These are phyloP conservation scores for Fusarium bulbicola DNA, from an alignment of 2,329 filamentous ascomycete species.

Conservation along the genomic window DNA sequence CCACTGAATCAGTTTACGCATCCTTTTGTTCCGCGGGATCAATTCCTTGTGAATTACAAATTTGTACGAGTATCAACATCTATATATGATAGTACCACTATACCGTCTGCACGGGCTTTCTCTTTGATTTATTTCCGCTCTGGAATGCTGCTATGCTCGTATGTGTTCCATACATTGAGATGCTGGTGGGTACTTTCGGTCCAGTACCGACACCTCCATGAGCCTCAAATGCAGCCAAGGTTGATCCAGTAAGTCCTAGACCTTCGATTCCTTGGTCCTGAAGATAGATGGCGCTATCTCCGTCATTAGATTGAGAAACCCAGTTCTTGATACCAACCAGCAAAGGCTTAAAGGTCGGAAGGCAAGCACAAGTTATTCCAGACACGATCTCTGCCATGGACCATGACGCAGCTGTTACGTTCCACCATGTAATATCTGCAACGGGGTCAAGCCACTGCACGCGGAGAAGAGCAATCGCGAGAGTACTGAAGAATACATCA, in stretches of 20 bases:
- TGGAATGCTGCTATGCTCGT: slow-evolving; percentile 4
- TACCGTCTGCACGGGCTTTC: neutral
- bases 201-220: neutral
- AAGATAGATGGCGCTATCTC: neutral
- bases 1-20: neutral
- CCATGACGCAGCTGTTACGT: slow-evolving; percentile 23
- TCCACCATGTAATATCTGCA: slow-evolving; percentile 31
- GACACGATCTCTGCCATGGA: slow-evolving; percentile 32
- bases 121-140: neutral
- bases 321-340: neutral
- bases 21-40: neutral
- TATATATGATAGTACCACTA: no score
- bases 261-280: neutral
- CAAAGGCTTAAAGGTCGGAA: slow-evolving; percentile 25
- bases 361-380: slow-evolving; percentile 31
- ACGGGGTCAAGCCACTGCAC: slow-evolving; percentile 27
- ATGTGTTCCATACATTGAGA: neutral
- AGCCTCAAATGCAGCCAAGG: no score
- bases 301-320: neutral
- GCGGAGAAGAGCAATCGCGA: slow-evolving; percentile 19
- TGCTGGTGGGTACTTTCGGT: neutral
- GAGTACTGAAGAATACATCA: neutral
- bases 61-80: neutral
- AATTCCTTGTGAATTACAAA: neutral
- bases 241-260: neutral